Evolutionary conservation across 2,329 filamentous ascomycete genomes (phyloP).

Genomic region (Phaeosphaeria sp.): DNA sequence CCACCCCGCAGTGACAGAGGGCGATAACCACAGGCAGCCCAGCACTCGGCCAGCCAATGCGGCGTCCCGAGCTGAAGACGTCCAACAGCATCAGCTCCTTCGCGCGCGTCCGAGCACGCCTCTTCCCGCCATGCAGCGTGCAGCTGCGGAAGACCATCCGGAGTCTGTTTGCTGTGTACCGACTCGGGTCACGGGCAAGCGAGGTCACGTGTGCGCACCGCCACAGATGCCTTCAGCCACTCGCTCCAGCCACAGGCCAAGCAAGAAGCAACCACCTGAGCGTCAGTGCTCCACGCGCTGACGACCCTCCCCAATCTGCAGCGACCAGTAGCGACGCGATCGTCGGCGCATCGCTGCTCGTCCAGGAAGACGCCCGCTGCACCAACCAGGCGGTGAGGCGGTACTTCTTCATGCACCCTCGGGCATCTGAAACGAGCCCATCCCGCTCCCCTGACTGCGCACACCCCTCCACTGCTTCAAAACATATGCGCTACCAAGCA

Average conservation of each 20-base stretch:
- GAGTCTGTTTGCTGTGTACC: not conserved
- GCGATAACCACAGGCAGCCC: not conserved
- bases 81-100: constrained; percentile 4
- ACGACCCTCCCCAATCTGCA: constrained; percentile 5
- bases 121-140: constrained; percentile 1
- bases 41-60: not conserved
- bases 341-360: constrained; percentile 20
- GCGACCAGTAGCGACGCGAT: constrained; percentile 2
- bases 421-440: constrained; percentile 40
- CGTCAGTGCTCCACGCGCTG: not conserved
- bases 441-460: constrained; percentile 39
- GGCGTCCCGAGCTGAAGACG: constrained; percentile 6
- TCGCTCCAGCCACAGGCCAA: too few species aligned
- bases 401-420: constrained; percentile 24
- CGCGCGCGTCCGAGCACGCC: constrained; percentile 8
- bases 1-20: not conserved
- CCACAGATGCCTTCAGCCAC: not conserved
- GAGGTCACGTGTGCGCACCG: not conserved
- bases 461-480: constrained; percentile 35
- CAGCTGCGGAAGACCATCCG: not conserved
- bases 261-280: constrained; percentile 5
- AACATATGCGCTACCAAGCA: constrained; percentile 33
- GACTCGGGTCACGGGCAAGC: not conserved
- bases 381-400: constrained; percentile 13
- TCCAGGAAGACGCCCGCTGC: constrained; percentile 16